Percentiles rank a stretch among this genome's conserved stretches.
Evolutionary conservation across 768 basidiomycete species (phyloP).

Genomic region (Fibroporia radiculosa): DNA sequence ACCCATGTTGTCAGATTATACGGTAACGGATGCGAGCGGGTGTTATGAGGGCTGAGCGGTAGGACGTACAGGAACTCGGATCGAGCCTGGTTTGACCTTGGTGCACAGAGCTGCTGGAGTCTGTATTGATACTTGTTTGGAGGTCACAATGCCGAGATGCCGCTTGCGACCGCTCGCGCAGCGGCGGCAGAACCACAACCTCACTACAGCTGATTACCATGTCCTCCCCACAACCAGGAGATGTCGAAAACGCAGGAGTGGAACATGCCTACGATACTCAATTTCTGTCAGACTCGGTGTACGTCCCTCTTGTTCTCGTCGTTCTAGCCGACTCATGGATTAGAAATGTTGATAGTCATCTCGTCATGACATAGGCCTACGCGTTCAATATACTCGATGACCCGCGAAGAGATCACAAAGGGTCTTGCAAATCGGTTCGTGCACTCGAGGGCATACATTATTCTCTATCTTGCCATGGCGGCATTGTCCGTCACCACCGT

Average conservation of each 20-base stretch:
- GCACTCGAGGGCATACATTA: conserved; percentile 80
- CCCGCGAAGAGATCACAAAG: conserved; percentile 72
- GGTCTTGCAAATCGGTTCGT: conserved; percentile 89
- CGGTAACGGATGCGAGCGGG: no score
- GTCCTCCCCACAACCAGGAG: conserved; percentile 19
- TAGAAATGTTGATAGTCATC: conserved; percentile 15
- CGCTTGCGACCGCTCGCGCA: neutral
- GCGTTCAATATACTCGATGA: conserved; percentile 80
- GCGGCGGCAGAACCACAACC: conserved; percentile 1
- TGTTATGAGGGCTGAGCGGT: no score
- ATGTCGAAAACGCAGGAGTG: conserved; percentile 25
- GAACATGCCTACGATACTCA: conserved; percentile 21
- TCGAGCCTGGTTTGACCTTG: no score
- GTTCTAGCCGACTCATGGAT: conserved; percentile 14
- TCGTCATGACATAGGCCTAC: conserved; percentile 41
- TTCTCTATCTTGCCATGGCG: conserved; percentile 86
- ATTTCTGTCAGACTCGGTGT: conserved; percentile 15
- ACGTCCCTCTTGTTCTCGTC: conserved; percentile 9
- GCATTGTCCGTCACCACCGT: conserved; percentile 82
- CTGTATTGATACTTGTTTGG: conserved; percentile 28
- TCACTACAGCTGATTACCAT: conserved; percentile 13
- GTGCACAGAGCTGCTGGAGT: no score
- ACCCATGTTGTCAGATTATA: conserved; percentile 71
- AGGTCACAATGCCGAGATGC: neutral
- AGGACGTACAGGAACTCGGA: no score